phyloP scores from a whole-genome alignment of 164 flowering plant species.

The Berberis thunbergii region DNA sequence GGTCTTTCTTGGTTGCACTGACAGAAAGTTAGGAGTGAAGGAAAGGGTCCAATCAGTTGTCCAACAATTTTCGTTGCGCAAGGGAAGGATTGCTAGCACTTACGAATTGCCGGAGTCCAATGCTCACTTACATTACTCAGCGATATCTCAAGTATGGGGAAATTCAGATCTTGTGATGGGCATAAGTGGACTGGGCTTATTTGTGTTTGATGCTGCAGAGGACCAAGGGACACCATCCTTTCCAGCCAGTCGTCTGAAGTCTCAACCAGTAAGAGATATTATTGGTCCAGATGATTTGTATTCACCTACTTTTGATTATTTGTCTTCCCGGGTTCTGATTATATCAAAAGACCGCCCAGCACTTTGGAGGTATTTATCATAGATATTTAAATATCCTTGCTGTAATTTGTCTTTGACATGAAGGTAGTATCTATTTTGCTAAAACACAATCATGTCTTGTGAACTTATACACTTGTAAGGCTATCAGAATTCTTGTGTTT shows the following conservation, averaged over 20 bases:
- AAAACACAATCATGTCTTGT: too few relatives aligned
- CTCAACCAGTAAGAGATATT: constrained; percentile 35
- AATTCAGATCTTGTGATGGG: constrained; percentile 76
- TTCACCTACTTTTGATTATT: constrained; percentile 80
- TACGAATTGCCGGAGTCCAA: constrained; percentile 64
- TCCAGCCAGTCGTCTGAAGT: constrained; percentile 16
- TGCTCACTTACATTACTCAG: constrained; percentile 43
- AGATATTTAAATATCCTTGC: constrained; percentile 11
- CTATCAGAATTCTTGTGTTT: too few relatives aligned
- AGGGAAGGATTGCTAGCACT: constrained; percentile 47
- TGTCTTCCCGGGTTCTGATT: constrained; percentile 60
- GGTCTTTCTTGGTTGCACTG: constrained; percentile 54
- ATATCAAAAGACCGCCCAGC: constrained; percentile 96
- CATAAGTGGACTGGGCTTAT: constrained; percentile 57
- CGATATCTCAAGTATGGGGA: constrained; percentile 96
- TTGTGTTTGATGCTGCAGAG: constrained; percentile 58
- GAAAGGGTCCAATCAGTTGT: constrained; percentile 37
- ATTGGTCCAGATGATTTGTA: constrained; percentile 83
- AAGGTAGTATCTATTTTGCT: too few relatives aligned
- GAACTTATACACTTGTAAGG: too few relatives aligned
- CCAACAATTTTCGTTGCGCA: constrained; percentile 74
- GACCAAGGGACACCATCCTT: constrained; percentile 34
- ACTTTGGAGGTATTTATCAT: constrained; percentile 53
- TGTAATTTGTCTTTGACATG: not conserved
- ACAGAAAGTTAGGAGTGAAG: constrained; percentile 27